Conservation (phyloP, 331 rosid species). For the Malus hybrid region DNA sequence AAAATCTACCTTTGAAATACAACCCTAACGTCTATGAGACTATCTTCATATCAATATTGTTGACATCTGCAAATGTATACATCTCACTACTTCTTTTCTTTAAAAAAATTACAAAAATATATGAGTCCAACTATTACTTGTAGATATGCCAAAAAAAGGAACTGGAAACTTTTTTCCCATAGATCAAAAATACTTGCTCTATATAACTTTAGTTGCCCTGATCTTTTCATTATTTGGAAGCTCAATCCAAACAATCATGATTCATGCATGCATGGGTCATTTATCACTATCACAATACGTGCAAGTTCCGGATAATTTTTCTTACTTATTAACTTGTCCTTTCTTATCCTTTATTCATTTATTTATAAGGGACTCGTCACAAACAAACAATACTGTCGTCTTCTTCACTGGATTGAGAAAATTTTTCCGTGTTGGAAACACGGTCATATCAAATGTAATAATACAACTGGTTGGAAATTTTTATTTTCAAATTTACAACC, state of each 20-base stretch:
- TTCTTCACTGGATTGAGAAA: neutral
- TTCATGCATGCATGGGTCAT: neutral
- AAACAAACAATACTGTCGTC: neutral
- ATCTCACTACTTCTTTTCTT: too few relatives aligned
- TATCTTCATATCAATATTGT: too few relatives aligned
- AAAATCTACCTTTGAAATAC: too few relatives aligned
- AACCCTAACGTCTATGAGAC: too few relatives aligned
- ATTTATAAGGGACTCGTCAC: neutral
- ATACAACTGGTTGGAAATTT: too few relatives aligned
- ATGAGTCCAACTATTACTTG: neutral
- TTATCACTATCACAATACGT: neutral
- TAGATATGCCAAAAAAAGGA: neutral
- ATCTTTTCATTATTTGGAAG: neutral
- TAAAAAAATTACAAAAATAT: too few relatives aligned
- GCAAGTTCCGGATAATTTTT: neutral
- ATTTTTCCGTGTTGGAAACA: fast-evolving
- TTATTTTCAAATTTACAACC: too few relatives aligned
- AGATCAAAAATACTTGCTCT: too few relatives aligned
- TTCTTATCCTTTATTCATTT: neutral
- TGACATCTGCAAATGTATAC: too few relatives aligned
- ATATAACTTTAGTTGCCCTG: neutral
- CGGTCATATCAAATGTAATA: too few relatives aligned
- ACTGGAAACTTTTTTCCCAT: neutral
- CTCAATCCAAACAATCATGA: neutral
- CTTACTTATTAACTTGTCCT: neutral